Conservation (phyloP, 2,329 filamentous ascomycete species). For the Fusarium domesticum region DNA sequence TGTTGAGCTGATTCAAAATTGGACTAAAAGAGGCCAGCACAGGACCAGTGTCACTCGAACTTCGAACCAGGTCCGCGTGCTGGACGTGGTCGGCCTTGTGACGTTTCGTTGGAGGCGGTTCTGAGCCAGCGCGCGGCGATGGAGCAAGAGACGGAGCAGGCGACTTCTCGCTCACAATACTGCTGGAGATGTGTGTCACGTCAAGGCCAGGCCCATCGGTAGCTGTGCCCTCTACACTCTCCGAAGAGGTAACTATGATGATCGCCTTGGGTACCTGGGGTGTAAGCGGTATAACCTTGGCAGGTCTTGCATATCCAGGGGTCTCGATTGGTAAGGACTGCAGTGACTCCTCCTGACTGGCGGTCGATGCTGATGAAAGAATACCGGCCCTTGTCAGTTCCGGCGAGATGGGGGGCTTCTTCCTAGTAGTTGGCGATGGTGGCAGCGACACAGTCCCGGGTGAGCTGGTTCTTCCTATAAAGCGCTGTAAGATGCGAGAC, state of each 20-base stretch:
- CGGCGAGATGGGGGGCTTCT: neutral
- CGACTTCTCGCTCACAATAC: slow-evolving; percentile 18
- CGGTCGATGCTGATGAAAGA: slow-evolving; percentile 26
- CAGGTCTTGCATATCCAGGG: slow-evolving; percentile 1
- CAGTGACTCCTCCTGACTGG: slow-evolving; percentile 10
- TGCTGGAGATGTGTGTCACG: slow-evolving; percentile 36
- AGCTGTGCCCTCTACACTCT: slow-evolving; percentile 4
- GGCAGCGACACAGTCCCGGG: slow-evolving; percentile 26
- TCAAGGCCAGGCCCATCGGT: slow-evolving; percentile 21
- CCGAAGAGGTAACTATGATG: neutral
- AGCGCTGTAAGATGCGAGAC: slow-evolving; percentile 48
- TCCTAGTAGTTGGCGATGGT: slow-evolving; percentile 17
- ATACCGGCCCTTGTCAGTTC: slow-evolving; percentile 8
- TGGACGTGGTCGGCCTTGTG: slow-evolving; percentile 15
- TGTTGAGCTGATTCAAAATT: slow-evolving; percentile 21
- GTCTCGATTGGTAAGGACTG: slow-evolving; percentile 5
- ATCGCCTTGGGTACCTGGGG: slow-evolving; percentile 6
- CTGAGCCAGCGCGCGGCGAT: slow-evolving; percentile 30
- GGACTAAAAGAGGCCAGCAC: slow-evolving; percentile 11
- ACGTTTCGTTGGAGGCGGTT: slow-evolving; percentile 32
- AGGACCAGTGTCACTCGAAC: slow-evolving; percentile 32
- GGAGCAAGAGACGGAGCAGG: slow-evolving; percentile 10
- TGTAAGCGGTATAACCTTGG: slow-evolving; percentile 28
- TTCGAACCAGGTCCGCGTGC: slow-evolving; percentile 25
- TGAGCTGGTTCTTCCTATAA: slow-evolving; percentile 35